Evolutionary conservation across 805 yeast genomes (phyloP), one percentile per base, ranked within the genome.

Genomic region (Lachancea mirantina): DNA sequence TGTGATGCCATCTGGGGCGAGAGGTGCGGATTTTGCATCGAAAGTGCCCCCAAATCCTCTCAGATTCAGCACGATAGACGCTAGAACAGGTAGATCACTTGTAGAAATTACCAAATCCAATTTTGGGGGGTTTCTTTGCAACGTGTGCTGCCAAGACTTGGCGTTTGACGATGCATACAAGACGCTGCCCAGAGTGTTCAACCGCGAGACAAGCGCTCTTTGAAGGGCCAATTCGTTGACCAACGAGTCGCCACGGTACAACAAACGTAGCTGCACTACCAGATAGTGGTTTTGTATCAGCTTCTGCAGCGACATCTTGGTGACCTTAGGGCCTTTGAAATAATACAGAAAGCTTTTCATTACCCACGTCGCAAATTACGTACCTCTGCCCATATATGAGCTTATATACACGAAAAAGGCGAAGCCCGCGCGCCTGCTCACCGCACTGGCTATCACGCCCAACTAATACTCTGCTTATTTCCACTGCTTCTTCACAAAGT

Each of bases 401-500:
- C n/a, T n/a, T n/a, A n/a, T n/a, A n/a, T n/a, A n/a, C n/a, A n/a
- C n/a, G n/a, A n/a, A n/a, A n/a, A n/a, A n/a, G n/a, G n/a, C n/a
- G n/a, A n/a, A n/a, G n/a, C n/a, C n/a, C n/a, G n/a, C n/a, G n/a
- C n/a, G n/a, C n/a, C n/a, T n/a, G n/a, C n/a, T n/a, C n/a, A n/a
- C n/a, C n/a, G n/a, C n/a, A n/a, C n/a, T n/a, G n/a, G n/a, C n/a
- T n/a, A n/a, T n/a, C n/a, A n/a, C n/a, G n/a, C n/a, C n/a, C n/a
- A n/a, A n/a, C n/a, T n/a, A n/a, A n/a, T n/a, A n/a, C n/a, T 17
- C 18, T 23, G 23, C 23, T 38, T 36, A 57, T 46, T 54, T 50
- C 57, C 58, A 52, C 44, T 57, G 62, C 31, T 43, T 54, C 46
- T 48, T 52, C 30, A 55, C 43, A 34, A 52, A 54, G 25, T 54